Conservation (phyloP, 2,329 filamentous ascomycete genomes). For the Fusarium sororula region DNA sequence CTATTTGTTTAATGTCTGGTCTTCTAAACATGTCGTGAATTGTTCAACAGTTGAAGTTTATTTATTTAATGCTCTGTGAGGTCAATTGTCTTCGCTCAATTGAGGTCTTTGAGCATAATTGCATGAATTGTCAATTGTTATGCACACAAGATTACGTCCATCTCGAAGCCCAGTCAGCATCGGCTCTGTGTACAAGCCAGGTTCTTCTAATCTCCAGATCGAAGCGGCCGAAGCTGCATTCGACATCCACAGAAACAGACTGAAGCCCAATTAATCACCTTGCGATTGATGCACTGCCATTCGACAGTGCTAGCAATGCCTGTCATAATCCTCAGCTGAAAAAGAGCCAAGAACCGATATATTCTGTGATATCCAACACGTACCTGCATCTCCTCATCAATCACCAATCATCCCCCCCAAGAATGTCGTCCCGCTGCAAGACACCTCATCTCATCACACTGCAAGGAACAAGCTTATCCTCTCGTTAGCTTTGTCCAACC, state of each 20-base stretch:
- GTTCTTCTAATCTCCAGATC: neutral
- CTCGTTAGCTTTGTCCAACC: neutral
- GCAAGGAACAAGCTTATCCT: neutral
- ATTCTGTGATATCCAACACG: neutral
- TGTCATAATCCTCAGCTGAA: neutral
- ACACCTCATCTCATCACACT: neutral
- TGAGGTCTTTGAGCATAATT: neutral
- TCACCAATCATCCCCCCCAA: neutral
- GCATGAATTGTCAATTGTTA: neutral
- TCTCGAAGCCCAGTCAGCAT: neutral
- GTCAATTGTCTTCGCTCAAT: too few species aligned
- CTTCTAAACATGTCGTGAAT: neutral
- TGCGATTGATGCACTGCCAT: too few species aligned
- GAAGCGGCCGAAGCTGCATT: neutral
- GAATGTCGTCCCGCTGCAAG: neutral
- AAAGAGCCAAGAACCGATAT: neutral
- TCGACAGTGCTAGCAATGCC: neutral
- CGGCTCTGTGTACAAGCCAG: neutral
- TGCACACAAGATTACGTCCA: rapidly evolving
- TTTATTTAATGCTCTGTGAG: too few species aligned
- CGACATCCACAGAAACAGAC: rapidly evolving
- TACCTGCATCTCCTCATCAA: neutral
- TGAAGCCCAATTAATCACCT: neutral
- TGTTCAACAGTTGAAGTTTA: neutral
- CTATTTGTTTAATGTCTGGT: neutral